A percentile compares a stretch with the other conserved stretches of the same genome.
Evolutionary conservation across 441 rosid genomes (phyloP).

Genomic region (Pelargonium myrrhifolium): DNA sequence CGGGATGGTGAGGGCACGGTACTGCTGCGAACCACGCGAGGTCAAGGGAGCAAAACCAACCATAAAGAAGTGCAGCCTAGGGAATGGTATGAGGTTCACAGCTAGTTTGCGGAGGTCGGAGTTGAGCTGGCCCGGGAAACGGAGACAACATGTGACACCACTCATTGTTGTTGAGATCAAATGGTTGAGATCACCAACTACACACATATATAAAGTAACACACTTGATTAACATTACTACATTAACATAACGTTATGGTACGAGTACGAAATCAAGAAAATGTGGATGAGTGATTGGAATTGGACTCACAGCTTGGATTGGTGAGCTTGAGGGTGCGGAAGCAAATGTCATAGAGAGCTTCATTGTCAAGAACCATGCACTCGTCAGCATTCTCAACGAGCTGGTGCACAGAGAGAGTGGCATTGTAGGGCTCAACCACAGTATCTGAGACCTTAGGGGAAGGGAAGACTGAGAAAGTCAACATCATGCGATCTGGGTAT

Average conservation of each 20-base stretch:
- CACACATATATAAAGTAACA: background rate
- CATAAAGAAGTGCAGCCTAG: constrained; percentile 50
- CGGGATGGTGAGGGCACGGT: constrained; percentile 35
- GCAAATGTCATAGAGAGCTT: constrained; percentile 45
- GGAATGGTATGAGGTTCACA: constrained; percentile 44
- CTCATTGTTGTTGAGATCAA: constrained; percentile 49
- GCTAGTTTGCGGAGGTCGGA: constrained; percentile 46
- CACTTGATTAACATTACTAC: background rate
- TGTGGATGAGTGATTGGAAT: background rate
- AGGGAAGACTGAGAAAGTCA: too few species aligned
- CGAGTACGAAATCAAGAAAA: too few species aligned
- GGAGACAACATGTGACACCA: constrained; percentile 49
- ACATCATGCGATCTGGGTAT: too few species aligned
- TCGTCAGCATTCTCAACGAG: too few species aligned
- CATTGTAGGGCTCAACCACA: too few species aligned
- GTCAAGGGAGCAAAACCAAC: constrained; percentile 49
- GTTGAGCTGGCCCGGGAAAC: constrained; percentile 50
- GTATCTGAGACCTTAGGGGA: too few species aligned
- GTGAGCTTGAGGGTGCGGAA: constrained; percentile 43
- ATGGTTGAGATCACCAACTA: constrained; percentile 50
- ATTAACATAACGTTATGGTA: background rate
- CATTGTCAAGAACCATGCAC: too few species aligned
- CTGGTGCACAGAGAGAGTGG: too few species aligned
- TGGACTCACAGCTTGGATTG: constrained; percentile 42
- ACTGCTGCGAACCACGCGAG: constrained; percentile 39